Percentiles rank a stretch among this genome's conserved stretches.
These are phyloP conservation scores for Orbilia oligospora DNA, from an alignment of 2,329 filamentous ascomycete species.

Conservation along the genomic window DNA sequence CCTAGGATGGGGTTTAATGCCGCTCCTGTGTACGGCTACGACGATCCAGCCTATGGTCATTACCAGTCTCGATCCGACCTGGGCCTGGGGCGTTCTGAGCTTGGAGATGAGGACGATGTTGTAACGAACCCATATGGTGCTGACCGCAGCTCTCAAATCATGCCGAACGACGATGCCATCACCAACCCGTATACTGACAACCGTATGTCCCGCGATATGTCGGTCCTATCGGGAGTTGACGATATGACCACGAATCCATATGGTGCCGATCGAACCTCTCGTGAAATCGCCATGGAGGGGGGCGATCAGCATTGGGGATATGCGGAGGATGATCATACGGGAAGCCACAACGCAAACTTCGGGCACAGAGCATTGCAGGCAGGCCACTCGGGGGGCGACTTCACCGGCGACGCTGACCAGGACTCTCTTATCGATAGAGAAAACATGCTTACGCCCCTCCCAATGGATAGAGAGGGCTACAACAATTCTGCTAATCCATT, in stretches of 20 bases:
- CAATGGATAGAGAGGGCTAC: constrained; percentile 82
- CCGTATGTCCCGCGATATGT: constrained; percentile 54
- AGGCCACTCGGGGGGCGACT: constrained; percentile 63
- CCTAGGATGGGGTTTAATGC: constrained; percentile 78
- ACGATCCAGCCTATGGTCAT: constrained; percentile 83
- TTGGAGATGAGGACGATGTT: constrained; percentile 75
- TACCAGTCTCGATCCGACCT: constrained; percentile 66
- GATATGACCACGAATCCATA: constrained; percentile 90
- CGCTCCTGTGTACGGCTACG: constrained; percentile 77
- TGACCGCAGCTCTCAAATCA: constrained; percentile 50
- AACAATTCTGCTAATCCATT: constrained; percentile 74
- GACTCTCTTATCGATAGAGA: constrained; percentile 50
- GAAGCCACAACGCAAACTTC: constrained; percentile 57
- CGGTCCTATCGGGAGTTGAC: constrained; percentile 68
- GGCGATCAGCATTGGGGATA: constrained; percentile 59
- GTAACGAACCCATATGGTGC: constrained; percentile 82
- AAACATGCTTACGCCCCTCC: constrained; percentile 53
- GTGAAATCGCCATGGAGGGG: constrained; percentile 57
- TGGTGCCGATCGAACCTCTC: constrained; percentile 63
- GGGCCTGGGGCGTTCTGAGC: constrained; percentile 69
- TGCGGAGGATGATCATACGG: constrained; percentile 42
- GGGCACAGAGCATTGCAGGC: constrained; percentile 52
- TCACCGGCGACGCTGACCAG: constrained; percentile 46
- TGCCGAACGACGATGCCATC: constrained; percentile 64
- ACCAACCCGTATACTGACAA: constrained; percentile 60